These are phyloP conservation scores for Neurospora pannonica DNA, from an alignment of 495 filamentous ascomycete species.

Conservation along the genomic window DNA sequence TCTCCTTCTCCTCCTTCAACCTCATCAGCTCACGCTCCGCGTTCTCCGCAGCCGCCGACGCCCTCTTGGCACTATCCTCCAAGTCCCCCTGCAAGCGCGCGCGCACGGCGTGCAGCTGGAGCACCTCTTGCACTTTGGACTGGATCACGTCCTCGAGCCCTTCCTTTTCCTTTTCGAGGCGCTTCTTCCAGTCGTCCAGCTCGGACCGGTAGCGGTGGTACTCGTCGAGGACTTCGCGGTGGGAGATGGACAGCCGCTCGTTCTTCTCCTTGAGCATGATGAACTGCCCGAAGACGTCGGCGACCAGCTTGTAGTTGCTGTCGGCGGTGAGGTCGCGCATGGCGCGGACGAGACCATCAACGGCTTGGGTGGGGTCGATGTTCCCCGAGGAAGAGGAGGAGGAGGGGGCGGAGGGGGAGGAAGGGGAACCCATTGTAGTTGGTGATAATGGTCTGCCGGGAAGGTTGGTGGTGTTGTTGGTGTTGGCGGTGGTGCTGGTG, in stretches of 20 bases:
- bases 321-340: constrained; percentile 28
- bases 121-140: constrained; percentile 21
- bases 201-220: constrained; percentile 28
- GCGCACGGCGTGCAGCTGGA: constrained; percentile 15
- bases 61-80: constrained; percentile 13
- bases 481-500: not conserved
- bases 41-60: constrained; percentile 9
- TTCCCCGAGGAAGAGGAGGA: not conserved
- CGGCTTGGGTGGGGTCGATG: constrained; percentile 17
- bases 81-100: constrained; percentile 18
- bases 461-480: not conserved
- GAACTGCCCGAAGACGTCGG: constrained; percentile 31
- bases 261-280: constrained; percentile 30
- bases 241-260: constrained; percentile 21
- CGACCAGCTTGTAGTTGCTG: constrained; percentile 29
- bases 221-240: constrained; percentile 26
- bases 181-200: constrained; percentile 20
- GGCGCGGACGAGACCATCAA: constrained; percentile 28
- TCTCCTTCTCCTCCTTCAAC: constrained; percentile 2
- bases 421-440: not conserved
- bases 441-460: not conserved
- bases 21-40: constrained; percentile 6
- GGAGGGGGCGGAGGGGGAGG: not conserved
- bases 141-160: constrained; percentile 20
- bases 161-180: constrained; percentile 18